These are phyloP conservation scores for Podila minutissima DNA, from an alignment of 192 early-diverging fungal genomes.

Conservation along the genomic window DNA sequence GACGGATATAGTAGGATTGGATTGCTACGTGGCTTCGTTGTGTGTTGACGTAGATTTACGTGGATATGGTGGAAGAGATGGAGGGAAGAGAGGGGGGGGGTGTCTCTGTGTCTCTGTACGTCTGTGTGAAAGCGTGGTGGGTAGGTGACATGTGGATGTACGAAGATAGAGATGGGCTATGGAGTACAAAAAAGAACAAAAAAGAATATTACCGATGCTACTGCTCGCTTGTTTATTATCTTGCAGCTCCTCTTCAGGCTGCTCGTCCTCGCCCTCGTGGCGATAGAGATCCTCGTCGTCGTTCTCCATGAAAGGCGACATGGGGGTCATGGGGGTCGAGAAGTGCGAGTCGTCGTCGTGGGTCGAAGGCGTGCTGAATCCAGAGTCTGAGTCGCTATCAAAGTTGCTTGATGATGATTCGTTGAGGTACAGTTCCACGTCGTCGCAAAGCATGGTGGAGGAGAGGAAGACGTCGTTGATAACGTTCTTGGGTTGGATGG, in stretches of 20 bases:
- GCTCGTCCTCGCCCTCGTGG: constrained; percentile 19
- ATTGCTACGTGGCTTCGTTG: too few species aligned
- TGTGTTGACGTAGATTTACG: too few species aligned
- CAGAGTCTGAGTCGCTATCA: constrained; percentile 50
- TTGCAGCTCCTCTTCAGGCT: not conserved
- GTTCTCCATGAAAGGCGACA: constrained; percentile 50
- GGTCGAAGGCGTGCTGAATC: constrained; percentile 42
- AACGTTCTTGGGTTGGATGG: constrained; percentile 44
- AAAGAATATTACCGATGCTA: constrained; percentile 1
- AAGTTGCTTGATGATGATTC: constrained; percentile 38
- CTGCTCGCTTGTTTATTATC: not conserved
- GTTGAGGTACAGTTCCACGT: constrained; percentile 39
- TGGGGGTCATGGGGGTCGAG: constrained; percentile 47
- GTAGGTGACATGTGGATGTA: not conserved
- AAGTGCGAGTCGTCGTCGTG: constrained; percentile 32
- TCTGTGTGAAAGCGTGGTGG: not conserved
- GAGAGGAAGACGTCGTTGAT: constrained; percentile 54
- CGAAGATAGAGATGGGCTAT: not conserved
- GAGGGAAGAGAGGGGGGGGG: not conserved
- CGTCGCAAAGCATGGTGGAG: constrained; percentile 49
- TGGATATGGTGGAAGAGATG: not conserved
- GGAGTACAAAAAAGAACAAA: constrained; percentile 1
- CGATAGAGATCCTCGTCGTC: constrained; percentile 37
- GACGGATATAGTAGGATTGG: not conserved
- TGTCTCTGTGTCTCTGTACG: not conserved